phyloP scores from a whole-genome alignment of 345 rosid species.

The Adansonia digitata region DNA sequence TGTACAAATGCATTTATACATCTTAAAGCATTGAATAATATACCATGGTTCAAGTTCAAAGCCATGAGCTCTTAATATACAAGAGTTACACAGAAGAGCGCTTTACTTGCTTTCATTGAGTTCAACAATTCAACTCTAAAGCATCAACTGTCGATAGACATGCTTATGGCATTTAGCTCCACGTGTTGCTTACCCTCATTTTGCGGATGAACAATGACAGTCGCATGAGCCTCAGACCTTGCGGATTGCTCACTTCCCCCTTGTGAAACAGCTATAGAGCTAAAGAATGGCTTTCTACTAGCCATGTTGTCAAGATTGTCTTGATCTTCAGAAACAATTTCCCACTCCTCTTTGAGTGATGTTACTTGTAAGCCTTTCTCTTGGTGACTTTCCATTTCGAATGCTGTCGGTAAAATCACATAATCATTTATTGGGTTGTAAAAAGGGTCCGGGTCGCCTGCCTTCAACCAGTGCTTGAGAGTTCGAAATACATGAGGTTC shows the following conservation, averaged over 20 bases:
- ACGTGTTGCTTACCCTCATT: slow-evolving; percentile 63
- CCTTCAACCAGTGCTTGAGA: slow-evolving; percentile 85
- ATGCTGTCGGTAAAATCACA: slow-evolving; percentile 70
- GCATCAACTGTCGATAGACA: slow-evolving; percentile 75
- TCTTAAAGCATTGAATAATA: not conserved
- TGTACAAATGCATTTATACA: not conserved
- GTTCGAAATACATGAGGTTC: slow-evolving; percentile 86
- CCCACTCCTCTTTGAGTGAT: slow-evolving; percentile 90
- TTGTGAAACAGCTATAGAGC: slow-evolving; percentile 56
- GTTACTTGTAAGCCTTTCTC: slow-evolving; percentile 72
- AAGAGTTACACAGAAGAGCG: not conserved
- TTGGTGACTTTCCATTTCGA: slow-evolving; percentile 52
- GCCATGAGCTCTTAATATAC: not conserved
- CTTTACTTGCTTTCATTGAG: not conserved
- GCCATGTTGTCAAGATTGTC: slow-evolving; percentile 15
- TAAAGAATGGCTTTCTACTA: slow-evolving; percentile 26
- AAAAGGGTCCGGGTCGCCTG: slow-evolving; percentile 72
- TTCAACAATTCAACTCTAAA: slow-evolving; percentile 1
- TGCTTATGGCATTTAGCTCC: slow-evolving; percentile 67
- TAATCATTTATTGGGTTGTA: slow-evolving; percentile 89
- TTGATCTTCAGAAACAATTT: slow-evolving; percentile 46
- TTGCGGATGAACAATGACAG: slow-evolving; percentile 44
- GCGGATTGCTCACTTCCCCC: slow-evolving; percentile 28
- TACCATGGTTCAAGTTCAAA: not conserved
- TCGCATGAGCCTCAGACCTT: slow-evolving; percentile 59